Percentiles rank a stretch among this genome's conserved stretches.
Conservation (phyloP, 2,329 filamentous ascomycete species). For the Cladosporium phlei region DNA sequence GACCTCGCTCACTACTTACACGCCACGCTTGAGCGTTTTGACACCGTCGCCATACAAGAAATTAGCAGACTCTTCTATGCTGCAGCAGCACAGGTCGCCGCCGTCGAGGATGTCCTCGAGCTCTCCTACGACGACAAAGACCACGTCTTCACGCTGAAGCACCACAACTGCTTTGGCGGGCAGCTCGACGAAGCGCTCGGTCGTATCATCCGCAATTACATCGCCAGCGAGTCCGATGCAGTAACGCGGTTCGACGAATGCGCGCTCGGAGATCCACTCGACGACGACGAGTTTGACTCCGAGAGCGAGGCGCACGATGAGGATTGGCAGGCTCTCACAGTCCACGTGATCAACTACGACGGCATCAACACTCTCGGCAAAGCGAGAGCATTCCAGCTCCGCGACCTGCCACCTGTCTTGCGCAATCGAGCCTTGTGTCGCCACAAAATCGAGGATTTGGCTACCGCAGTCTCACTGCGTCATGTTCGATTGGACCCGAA, state of each 20-base stretch:
- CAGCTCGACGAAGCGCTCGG: neutral
- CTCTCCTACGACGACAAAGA: conserved; percentile 3
- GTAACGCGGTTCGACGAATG: conserved; percentile 21
- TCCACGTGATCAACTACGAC: conserved; percentile 16
- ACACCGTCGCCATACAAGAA: conserved; percentile 11
- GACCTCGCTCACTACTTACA: conserved; percentile 22
- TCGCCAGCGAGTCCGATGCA: neutral
- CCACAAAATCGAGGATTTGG: neutral
- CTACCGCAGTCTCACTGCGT: conserved; percentile 11
- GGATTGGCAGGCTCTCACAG: neutral
- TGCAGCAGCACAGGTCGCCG: too few relatives aligned
- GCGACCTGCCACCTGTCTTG: conserved; percentile 15
- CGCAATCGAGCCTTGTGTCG: neutral
- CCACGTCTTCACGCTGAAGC: conserved; percentile 5
- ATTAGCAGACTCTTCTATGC: conserved; percentile 2
- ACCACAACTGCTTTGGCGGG: neutral
- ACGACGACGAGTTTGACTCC: conserved; percentile 11
- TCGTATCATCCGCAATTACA: neutral
- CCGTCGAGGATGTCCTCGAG: conserved; percentile 22
- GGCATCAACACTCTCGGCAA: conserved; percentile 11
- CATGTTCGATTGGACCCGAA: conserved; percentile 16
- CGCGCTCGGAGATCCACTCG: conserved; percentile 17
- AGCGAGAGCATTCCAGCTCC: conserved; percentile 16
- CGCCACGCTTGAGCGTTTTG: conserved; percentile 26
- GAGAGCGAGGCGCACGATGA: neutral